Base-by-base conservation (phyloP, 148 eudicot genomes). In the Oxyria digyna region DNA sequence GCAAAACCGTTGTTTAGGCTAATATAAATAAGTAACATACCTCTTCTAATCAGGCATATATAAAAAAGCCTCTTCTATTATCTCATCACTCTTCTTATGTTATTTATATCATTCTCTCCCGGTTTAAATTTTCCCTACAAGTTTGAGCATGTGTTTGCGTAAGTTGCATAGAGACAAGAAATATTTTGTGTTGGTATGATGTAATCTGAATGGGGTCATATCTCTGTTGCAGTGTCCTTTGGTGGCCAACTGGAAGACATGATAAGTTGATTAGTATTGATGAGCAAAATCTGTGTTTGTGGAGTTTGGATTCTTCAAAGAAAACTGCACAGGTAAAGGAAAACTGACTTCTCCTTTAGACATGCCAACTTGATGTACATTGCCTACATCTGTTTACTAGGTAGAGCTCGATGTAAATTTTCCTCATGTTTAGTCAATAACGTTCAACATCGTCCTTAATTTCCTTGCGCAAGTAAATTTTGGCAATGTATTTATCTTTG, bases 221-320 rank as follows among this genome's bases (percentile, higher is more conserved):
- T 73, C 20, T 80, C 14, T 74, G 29, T 55, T 77, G 74, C 87
- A 93, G 99, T 76, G 87, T 87, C 55, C 85, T 94, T 13, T 94
- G 99, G 99, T 94, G 99, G 93, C 96, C 99, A 54, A 78, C 89
- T 33, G 99, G 96, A 76, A 91, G 86, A 72, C 85, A 87, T 79
- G 99, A 94, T 73, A 94, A 94, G 78, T 72, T 94, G 75, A 80
- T 94, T 67, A 87, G 93, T 71, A 78, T 94, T 73, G 99, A 91
- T 78, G 97, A 94, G 77, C 97, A 94, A 76, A 94, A 91, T 80
- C 79, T 94, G 74, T 71, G 80, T 69, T 70, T 94, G 31, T 94
- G 99, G 99, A 85, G 89, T 79, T 81, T 94, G 69, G 99, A 94
- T 82, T 84, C 97, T 69, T 85, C 97, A 63, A 94, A 79, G 80